Conservation (phyloP, 495 filamentous ascomycete species). For the Tuber brumale region DNA sequence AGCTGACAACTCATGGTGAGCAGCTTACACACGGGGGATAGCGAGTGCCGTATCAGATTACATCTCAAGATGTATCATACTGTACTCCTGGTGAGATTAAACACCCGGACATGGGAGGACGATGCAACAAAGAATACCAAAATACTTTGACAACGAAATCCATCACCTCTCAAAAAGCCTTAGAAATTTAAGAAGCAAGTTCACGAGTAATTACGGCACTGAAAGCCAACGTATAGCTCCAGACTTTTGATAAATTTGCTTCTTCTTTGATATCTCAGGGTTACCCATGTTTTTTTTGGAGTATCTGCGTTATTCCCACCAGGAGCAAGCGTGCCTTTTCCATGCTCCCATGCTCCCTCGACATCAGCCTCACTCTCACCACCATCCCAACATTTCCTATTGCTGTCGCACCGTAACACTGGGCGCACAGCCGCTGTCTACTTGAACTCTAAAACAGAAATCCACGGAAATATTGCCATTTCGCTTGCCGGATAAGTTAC, state of each 20-base stretch:
- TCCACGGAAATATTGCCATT: not conserved
- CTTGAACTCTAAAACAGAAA: not conserved
- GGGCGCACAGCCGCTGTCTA: not conserved
- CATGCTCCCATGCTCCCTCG: not conserved
- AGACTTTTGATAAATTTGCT: too few relatives aligned
- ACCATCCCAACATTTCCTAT: not conserved
- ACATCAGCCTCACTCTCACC: not conserved
- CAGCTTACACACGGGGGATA: not conserved
- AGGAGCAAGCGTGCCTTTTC: not conserved
- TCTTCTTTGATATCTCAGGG: too few relatives aligned
- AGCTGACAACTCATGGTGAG: not conserved
- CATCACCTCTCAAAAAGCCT: too few relatives aligned
- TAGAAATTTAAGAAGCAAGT: too few relatives aligned
- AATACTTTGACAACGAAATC: too few relatives aligned
- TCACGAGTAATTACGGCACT: too few relatives aligned
- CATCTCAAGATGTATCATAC: not conserved
- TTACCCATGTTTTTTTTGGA: too few relatives aligned
- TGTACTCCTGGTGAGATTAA: too few relatives aligned
- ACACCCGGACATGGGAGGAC: too few relatives aligned
- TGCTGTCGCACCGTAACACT: not conserved
- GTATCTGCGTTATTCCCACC: too few relatives aligned
- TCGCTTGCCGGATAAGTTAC: not conserved
- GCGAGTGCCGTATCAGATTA: not conserved
- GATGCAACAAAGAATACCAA: too few relatives aligned
- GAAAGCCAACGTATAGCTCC: too few relatives aligned